A percentile compares a stretch with the other conserved stretches of the same genome.
phyloP scores from a whole-genome alignment of 805 yeast genomes.

The Candida oleophila region DNA sequence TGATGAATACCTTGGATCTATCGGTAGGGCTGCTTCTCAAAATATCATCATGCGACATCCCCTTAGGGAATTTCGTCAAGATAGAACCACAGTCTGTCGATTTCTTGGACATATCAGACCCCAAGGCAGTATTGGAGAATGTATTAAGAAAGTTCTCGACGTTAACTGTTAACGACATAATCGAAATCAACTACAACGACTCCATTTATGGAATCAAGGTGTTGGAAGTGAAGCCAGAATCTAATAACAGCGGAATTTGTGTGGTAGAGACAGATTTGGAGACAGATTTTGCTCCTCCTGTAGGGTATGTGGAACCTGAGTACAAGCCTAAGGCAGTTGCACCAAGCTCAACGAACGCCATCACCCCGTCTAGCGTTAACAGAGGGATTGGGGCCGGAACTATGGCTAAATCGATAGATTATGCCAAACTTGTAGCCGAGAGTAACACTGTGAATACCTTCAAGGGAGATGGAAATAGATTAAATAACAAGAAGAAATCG shows the following conservation, averaged over 20 bases:
- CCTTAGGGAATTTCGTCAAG: constrained; percentile 84
- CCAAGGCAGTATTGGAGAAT: constrained; percentile 93
- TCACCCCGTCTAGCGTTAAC: constrained; percentile 33
- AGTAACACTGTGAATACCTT: constrained; percentile 32
- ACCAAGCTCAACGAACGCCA: constrained; percentile 29
- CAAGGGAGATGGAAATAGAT: constrained; percentile 64
- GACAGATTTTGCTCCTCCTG: constrained; percentile 98
- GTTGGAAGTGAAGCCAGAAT: constrained; percentile 82
- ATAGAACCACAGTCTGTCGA: constrained; percentile 94
- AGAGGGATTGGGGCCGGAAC: constrained; percentile 54
- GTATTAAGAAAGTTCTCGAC: constrained; percentile 89
- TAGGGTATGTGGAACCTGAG: constrained; percentile 95
- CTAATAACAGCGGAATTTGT: constrained; percentile 67
- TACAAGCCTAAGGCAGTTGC: constrained; percentile 42
- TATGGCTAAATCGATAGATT: constrained; percentile 75
- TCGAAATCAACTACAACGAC: constrained; percentile 82
- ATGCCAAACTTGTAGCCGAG: constrained; percentile 54
- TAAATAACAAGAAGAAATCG: constrained; percentile 56
- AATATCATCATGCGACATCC: constrained; percentile 74
- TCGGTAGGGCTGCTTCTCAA: constrained; percentile 81
- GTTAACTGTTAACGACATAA: constrained; percentile 76
- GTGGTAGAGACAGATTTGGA: constrained; percentile 96
- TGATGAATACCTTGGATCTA: constrained; percentile 74
- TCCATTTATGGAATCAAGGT: constrained; percentile 77
- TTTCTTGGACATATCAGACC: constrained; percentile 90